Evolutionary conservation across 2,329 filamentous ascomycete species (phyloP), one percentile per base, ranked within the genome.

Genomic region (Alternaria novae-zelandiae): DNA sequence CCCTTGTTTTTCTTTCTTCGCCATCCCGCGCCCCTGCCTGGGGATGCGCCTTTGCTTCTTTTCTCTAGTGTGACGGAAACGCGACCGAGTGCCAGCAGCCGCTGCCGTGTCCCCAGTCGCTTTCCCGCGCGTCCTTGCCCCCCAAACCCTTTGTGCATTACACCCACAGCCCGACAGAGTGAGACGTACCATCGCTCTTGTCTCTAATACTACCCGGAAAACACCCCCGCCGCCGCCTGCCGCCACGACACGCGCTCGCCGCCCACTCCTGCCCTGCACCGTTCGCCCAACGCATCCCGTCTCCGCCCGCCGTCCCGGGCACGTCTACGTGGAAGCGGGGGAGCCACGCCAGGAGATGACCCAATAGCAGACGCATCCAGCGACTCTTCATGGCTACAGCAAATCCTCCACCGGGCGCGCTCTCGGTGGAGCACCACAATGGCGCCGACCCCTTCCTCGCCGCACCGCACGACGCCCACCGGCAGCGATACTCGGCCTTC

Each of bases 401-500:
- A 65, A 83, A 82, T 61, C 76, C 70, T 54, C 76, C 78, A 53
- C 74, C 78, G 54, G 82, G 81, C 72, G 81, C 81, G 56, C 76
- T 79, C 67, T 74, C 78, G 56, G 71, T 82, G 57, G 78, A 78
- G 63, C 78, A 79, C 66, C 74, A 73, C 69, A 73, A 70, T 67
- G 72, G 70, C 47, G 65, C 69, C 54, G 84, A 86, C 74, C 84
- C 84, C 26, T 86, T 86, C 72, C 70, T 78, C 54, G 62, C 70
- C 70, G 77, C 70, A 51, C 67, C 77, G 56, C 77, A 76, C 64
- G 78, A 78, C 67, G 64, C 74, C 43, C 82, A 82, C 41, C 75
- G 84, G 54, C 88, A 94, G 69, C 90, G 94, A 69, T 96, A 92
- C 80, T 94, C 93, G 59, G 87, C 89, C 67, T 96, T 97, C 78